Evolutionary conservation across 495 filamentous ascomycete genomes (phyloP).

Genomic region (Penicillium fimorum): DNA sequence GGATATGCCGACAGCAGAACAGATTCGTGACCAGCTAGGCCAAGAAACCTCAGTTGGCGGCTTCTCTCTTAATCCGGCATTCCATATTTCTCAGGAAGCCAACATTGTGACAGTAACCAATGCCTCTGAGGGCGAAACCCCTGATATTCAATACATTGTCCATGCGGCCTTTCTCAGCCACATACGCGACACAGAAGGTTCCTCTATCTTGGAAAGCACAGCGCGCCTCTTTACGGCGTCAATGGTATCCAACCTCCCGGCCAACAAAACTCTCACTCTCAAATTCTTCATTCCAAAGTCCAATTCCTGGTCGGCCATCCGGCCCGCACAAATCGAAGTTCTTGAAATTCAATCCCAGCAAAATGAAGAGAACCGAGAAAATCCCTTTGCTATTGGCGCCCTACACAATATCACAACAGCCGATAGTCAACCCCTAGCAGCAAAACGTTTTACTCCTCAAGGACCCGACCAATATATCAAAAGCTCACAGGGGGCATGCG

Average conservation of each 20-base stretch:
- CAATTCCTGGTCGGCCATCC: conserved; percentile 17
- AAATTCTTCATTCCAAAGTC: conserved; percentile 19
- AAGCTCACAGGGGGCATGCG: no score
- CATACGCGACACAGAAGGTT: conserved; percentile 3
- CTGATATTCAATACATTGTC: conserved; percentile 22
- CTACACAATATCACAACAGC: conserved; percentile 7
- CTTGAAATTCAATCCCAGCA: conserved; percentile 7
- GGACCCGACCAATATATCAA: neutral
- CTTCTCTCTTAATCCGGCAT: conserved; percentile 12
- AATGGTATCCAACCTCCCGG: conserved; percentile 15
- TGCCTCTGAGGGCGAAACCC: conserved; percentile 6
- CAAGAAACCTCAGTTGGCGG: conserved; percentile 8
- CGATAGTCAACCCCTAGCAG: neutral
- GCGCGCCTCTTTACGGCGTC: conserved; percentile 19
- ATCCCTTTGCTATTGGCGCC: conserved; percentile 12
- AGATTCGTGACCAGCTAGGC: conserved; percentile 18
- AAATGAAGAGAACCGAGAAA: neutral
- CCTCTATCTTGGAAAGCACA: conserved; percentile 14
- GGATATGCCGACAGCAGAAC: conserved; percentile 5
- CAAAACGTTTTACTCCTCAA: conserved; percentile 11
- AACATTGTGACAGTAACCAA: conserved; percentile 17
- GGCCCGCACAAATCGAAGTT: conserved; percentile 11
- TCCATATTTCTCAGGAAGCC: conserved; percentile 13
- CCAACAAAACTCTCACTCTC: conserved; percentile 15
- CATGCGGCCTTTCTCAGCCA: conserved; percentile 16